Conservation (phyloP, 2,329 filamentous ascomycete species). For the Colletotrichum cuscutae region DNA sequence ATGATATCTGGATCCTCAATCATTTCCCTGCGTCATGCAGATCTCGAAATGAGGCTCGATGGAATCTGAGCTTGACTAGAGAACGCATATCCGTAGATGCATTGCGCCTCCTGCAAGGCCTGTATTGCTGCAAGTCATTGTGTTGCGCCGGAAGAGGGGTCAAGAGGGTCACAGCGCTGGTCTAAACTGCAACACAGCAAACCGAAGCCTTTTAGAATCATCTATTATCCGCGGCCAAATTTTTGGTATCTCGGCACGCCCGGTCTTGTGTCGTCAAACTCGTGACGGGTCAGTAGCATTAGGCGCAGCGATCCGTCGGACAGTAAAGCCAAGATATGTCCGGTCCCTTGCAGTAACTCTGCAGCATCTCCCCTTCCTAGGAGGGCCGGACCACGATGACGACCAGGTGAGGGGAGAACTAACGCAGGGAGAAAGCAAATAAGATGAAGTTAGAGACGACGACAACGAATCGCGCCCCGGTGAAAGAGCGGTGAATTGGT, state of each 20-base stretch:
- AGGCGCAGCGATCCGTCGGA: neutral
- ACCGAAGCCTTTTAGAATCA: neutral
- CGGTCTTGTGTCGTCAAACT: neutral
- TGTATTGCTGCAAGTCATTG: constrained; percentile 25
- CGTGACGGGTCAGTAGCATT: neutral
- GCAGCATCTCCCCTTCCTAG: constrained; percentile 7
- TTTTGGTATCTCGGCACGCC: neutral
- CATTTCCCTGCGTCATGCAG: neutral
- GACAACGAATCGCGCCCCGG: constrained; percentile 24
- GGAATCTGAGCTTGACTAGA: neutral
- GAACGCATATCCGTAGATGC: neutral
- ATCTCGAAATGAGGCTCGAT: neutral
- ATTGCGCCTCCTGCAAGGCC: neutral
- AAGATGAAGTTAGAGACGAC: constrained; percentile 16
- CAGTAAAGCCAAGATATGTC: neutral
- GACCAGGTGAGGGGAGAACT: constrained; percentile 2
- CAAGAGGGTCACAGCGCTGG: neutral
- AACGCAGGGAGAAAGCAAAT: constrained; percentile 23
- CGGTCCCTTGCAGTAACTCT: constrained; percentile 16
- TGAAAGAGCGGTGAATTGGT: constrained; percentile 33
- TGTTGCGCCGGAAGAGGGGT: constrained; percentile 19
- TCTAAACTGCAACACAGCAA: neutral
- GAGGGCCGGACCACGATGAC: constrained; percentile 8
- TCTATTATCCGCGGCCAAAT: no score
- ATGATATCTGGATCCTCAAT: neutral